Base-by-base conservation (phyloP, 2,329 filamentous ascomycete species). In the Apiospora saccharicola region DNA sequence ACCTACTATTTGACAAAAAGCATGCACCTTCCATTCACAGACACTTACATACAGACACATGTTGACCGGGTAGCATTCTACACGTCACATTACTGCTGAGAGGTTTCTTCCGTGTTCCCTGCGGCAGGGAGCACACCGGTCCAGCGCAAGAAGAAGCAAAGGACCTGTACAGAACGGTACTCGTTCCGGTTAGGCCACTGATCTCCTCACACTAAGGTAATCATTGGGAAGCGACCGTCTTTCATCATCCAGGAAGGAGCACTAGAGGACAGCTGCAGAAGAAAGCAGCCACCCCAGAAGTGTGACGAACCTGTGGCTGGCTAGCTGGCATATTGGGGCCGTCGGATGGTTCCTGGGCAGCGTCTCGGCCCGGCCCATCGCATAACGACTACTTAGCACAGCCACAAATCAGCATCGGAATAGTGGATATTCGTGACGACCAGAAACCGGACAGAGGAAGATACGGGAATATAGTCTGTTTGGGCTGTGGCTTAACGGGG, bases 311-410 rank as follows among this genome's bases (percentile, higher is more conserved):
- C 57, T 64, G 19, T 64, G 57, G 30, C 30, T 14, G 57, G 34
- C 34, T 24, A 26, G 19, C 34, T 12, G 34, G 57, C 53, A 47
- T 22, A 47, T 8, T 47, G 22, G 34, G 57, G 57, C 10, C 34
- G n/a, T 64, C 57, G 57, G 57, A 41, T 64, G 57, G 57, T 64
- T 64, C 57, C 34, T 64, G 57, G 19, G 30, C 57, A 64, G 34
- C n/a, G 19, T 41, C 57, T 64, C 57, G 57, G 57, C 57, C 57
- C 57, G 57, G 57, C 34, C 57, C 34, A 64, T 41, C 34, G 34
- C 57, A 41, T 14, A 34, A 41, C 30, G 19, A 41, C 34, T 22
- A 37, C 57, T 34, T 19, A 41, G 57, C 34, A 64, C 34, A 34
- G 57, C 57, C 57, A 41, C 57, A 41, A 19, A 64, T 64, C 30